Conservation (phyloP, 139 green algal genomes). For the Chlorella ohadii region DNA sequence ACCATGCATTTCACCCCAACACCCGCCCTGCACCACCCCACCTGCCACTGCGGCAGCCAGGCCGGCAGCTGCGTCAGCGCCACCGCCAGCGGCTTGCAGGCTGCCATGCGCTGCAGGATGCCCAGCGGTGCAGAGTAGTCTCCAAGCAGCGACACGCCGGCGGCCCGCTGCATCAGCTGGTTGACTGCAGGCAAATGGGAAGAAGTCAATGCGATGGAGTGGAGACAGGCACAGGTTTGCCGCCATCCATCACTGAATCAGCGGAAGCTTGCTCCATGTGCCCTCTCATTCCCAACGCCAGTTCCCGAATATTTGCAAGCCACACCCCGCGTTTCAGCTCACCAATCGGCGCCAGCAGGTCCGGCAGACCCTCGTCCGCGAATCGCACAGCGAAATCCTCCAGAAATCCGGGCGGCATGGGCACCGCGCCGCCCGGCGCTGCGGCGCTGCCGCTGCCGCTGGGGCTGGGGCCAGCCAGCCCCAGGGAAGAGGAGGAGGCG, state of each 20-base stretch:
- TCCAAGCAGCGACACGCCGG: slow-evolving; percentile 69
- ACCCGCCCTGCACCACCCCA: too few species aligned
- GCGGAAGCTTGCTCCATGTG: too few species aligned
- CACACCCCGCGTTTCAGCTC: too few species aligned
- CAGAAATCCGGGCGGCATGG: slow-evolving; percentile 84
- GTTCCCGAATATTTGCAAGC: too few species aligned
- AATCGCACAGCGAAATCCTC: slow-evolving; percentile 77
- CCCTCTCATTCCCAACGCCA: too few species aligned
- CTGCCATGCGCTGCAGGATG: slow-evolving; percentile 60
- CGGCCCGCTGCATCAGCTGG: slow-evolving; percentile 60
- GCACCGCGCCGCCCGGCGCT: slow-evolving; percentile 4
- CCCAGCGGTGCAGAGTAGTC: slow-evolving; percentile 66
- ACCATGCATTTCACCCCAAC: too few species aligned
- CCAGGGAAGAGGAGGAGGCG: not conserved
- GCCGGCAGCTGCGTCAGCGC: slow-evolving; percentile 49
- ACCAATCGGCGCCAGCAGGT: slow-evolving; percentile 63
- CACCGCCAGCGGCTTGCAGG: slow-evolving; percentile 60
- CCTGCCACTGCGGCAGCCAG: slow-evolving; percentile 14
- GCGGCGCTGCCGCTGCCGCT: not conserved
- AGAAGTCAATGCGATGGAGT: too few species aligned
- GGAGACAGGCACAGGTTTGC: too few species aligned
- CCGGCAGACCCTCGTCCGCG: slow-evolving; percentile 75
- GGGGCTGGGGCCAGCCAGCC: not conserved
- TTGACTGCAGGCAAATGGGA: slow-evolving; percentile 37
- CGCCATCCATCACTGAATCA: too few species aligned